These are phyloP conservation scores for Mycena metata DNA, from an alignment of 768 basidiomycete genomes.

Conservation along the genomic window DNA sequence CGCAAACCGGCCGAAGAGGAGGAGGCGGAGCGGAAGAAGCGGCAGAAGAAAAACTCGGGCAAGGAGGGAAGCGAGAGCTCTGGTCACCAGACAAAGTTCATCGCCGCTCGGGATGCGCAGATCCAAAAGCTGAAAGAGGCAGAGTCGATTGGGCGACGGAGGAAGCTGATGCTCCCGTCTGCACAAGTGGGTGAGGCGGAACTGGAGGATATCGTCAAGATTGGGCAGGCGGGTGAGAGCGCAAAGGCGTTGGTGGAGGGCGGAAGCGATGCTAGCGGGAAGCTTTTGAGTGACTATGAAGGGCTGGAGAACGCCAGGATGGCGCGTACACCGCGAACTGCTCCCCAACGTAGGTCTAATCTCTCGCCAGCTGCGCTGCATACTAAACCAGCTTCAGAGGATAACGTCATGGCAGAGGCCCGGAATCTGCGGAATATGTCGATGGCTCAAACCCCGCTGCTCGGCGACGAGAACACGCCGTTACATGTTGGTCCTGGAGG, in stretches of 20 bases:
- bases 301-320: slow-evolving; percentile 88
- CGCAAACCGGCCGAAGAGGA: slow-evolving; percentile 90
- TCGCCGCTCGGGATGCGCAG: slow-evolving; percentile 97
- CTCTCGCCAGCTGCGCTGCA: slow-evolving; percentile 12
- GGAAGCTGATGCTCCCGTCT: slow-evolving; percentile 85
- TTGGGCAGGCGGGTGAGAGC: slow-evolving; percentile 92
- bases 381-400: slow-evolving; percentile 69
- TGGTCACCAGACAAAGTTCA: slow-evolving; percentile 90
- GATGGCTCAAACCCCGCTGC: slow-evolving; percentile 90
- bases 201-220: slow-evolving; percentile 98
- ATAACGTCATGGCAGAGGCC: slow-evolving; percentile 94
- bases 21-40: slow-evolving; percentile 93
- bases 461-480: slow-evolving; percentile 98
- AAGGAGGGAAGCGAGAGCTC: slow-evolving; percentile 74
- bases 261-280: slow-evolving; percentile 87
- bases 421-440: slow-evolving; percentile 96
- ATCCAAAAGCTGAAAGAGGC: slow-evolving; percentile 98
- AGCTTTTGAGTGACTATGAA: slow-evolving; percentile 93
- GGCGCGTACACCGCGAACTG: slow-evolving; percentile 95
- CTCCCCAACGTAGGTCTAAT: slow-evolving; percentile 83
- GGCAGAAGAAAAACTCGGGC: slow-evolving; percentile 76
- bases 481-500: slow-evolving; percentile 79
- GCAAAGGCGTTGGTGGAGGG: slow-evolving; percentile 88
- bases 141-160: slow-evolving; percentile 90
- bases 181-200: slow-evolving; percentile 97